Evolutionary conservation across 176 grass and related monocot genomes (phyloP), one percentile per base, ranked within the genome.

Genomic region (Calamus simplicifolius): DNA sequence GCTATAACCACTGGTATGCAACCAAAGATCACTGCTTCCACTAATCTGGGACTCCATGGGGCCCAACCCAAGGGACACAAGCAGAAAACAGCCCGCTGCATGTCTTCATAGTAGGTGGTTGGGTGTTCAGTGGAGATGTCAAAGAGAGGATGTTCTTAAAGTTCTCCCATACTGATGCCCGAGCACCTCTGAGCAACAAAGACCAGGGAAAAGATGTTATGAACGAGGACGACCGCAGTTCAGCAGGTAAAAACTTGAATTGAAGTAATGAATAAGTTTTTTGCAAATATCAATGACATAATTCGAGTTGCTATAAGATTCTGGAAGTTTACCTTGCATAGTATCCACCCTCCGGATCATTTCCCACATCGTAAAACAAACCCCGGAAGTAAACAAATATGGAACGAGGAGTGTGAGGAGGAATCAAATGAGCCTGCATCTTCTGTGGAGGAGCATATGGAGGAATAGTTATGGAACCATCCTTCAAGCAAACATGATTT

Each of bases 1-100:
- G 91, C 91, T 29, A 96, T 90, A 72, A 95, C 89, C 29, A 95
- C 82, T 2, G 90, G 90, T 50, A 95, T 95, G 90, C 90, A 89
- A 29, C 90, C 90, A 28, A 95, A 95, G 17, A 95, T 79, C 27
- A 95, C 85, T 15, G 78, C 90, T 73, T 95, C 90, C 12, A 96
- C 91, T 71, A 96, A 78, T 53, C 91, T 71, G 56, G 91, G 91
- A 67, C 91, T 96, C 91, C 91, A 96, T 62, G 91, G 91, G 64
- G 91, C 91, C 91, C 91, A 96, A 28, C 91, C 91, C 68, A 96
- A 77, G 27, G 91, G 91, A 54, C 91, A 96, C 35, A 96, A 73
- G 25, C 91, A 96, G 71, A 96, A 96, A 19, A 96, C 75, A 13
- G 91, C 80, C 4, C 91, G 74, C 38, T 96, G 91, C 91, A 96